Base-by-base conservation (phyloP, 2,329 filamentous ascomycete genomes). In the Westerdykella aurantiaca region DNA sequence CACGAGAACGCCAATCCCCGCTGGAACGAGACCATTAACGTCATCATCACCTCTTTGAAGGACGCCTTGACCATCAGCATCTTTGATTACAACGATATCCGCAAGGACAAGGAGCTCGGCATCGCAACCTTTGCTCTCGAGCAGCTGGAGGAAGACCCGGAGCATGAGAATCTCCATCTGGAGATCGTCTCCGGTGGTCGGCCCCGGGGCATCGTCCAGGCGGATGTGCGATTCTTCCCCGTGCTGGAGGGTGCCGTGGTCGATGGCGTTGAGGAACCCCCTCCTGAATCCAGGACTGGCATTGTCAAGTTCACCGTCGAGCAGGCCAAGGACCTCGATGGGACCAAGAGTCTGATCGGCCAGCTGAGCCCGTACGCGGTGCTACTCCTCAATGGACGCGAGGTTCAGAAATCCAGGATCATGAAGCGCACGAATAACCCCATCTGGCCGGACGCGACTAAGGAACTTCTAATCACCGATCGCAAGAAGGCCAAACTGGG, bases 401-500 rank as follows among this genome's bases (percentile, higher is more conserved):
- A 94, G 63, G 79, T 97, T 4, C 89, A 95, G 58, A 78, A 82
- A 44, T 95, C 90, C 42, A 88, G 89, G 70, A 94, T 90, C 68
- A 78, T 96, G 58, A 98, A 97, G 78, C 85, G 91, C 48, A 97
- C 89, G 47, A 98, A 98, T 71, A 93, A 95, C 58, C 93, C 93
- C 6, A 90, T 98, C 58, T 98, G 90, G 84, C 85, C 91, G 42
- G 85, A 97, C 62, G 87, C 87, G 6, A 86, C 83, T 55, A 95
- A 95, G 70, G 93, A 98, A 63, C 82, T 98, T 55, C 81, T 98
- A 48, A 91, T 98, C 62, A 96, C 90, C 1, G 90, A 98, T 64
- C 84, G 87, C 50, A 95, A 89, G 72, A 83, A 81, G 63, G 90
- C 93, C 44, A 93, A 88, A 64, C 77, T 98, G 41, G 94, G 91